These are phyloP conservation scores for Diplodia scrobiculata DNA, from an alignment of 2,329 filamentous ascomycete species.

Conservation along the genomic window DNA sequence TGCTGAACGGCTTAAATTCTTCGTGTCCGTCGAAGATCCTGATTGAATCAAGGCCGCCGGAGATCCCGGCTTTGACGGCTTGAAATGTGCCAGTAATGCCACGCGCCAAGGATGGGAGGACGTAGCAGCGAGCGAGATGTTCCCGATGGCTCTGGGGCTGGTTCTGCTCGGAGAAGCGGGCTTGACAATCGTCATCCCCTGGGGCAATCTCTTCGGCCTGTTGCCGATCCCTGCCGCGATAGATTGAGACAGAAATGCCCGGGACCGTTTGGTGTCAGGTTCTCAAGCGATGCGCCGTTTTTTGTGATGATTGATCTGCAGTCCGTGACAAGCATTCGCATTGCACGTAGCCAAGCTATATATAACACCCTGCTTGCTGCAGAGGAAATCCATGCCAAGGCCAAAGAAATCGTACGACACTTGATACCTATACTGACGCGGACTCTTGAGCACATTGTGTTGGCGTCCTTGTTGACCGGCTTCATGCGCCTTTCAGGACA, in stretches of 20 bases:
- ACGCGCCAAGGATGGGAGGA: too few relatives aligned
- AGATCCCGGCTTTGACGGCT: too few relatives aligned
- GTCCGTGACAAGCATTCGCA: not conserved
- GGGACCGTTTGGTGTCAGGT: not conserved
- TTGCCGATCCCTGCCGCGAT: too few relatives aligned
- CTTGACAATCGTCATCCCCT: too few relatives aligned
- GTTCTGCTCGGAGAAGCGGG: too few relatives aligned
- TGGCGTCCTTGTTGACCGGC: not conserved
- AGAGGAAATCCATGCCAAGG: not conserved
- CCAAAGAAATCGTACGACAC: conserved; percentile 4
- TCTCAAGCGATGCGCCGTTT: not conserved
- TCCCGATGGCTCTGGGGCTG: too few relatives aligned
- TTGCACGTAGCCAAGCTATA: not conserved
- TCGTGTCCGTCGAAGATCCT: too few relatives aligned
- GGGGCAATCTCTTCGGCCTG: too few relatives aligned
- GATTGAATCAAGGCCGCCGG: too few relatives aligned
- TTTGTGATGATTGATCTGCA: not conserved
- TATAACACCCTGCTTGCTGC: not conserved
- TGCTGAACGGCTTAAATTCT: too few relatives aligned
- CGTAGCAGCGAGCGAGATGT: too few relatives aligned
- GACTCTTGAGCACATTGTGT: not conserved
- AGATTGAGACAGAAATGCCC: not conserved
- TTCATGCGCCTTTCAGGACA: not conserved
- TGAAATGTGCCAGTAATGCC: too few relatives aligned
- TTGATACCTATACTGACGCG: conserved; percentile 9